Base-by-base conservation (phyloP, 2,329 filamentous ascomycete species). In the Alternaria atra region DNA sequence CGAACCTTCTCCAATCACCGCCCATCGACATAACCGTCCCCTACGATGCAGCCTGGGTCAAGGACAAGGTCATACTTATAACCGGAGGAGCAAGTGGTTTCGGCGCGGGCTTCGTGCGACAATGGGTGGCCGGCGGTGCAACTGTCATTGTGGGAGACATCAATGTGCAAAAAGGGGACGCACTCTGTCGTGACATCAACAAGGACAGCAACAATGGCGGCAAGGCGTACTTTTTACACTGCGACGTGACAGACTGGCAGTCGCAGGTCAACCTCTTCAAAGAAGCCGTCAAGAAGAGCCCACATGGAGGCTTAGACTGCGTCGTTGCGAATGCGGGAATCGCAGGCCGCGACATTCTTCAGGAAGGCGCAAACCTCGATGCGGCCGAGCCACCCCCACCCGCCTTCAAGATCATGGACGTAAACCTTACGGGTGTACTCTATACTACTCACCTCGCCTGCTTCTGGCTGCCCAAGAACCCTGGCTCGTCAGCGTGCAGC, bases 321-420 rank as follows among this genome's bases (percentile, higher is more conserved):
- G 88, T 90, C 5, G 86, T 91, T 46, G 87, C 89, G 62, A 90
- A 90, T 71, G 89, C 89, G 0, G 90, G 89, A 47, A 85, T 91
- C 65, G 80, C 83, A 42, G 82, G 84, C 37, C 30, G 27, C 1
- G 72, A 73, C 32, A 43, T 60, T 5, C 84, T 89, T 62, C 86
- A 87, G 72, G 65, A 74, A 44, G 85, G 85, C 0, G 65, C 63
- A 25, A 77, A 80, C 58, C 77, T 84, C 39, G 78, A 81, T 58
- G 73, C 74, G 17, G 80, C 84, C 6, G 79, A 81, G 54, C 84
- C 84, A 4, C 80, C 79, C 1, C 73, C 81, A 57, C 87, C 88
- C 1, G 77, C 80, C 58, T 82, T 88, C 44, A 80, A 77, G 15
- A 85, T 85, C 46, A 71, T 90, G 37, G 84, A 88, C 60, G 86